Base-by-base conservation (phyloP, 2,329 filamentous ascomycete species). In the Fusarium globosum region DNA sequence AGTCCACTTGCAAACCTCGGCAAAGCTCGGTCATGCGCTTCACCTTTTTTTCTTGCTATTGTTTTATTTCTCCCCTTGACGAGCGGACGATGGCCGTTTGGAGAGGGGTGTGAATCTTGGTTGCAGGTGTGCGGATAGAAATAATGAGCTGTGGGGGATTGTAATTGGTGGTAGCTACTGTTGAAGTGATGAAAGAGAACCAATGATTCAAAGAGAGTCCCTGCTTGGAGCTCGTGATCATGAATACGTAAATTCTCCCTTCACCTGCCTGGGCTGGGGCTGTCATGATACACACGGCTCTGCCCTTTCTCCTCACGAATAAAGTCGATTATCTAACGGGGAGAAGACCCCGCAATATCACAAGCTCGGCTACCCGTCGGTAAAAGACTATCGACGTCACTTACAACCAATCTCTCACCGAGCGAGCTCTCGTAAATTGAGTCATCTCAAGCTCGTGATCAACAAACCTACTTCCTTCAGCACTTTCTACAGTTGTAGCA, bases 361-460 rank as follows among this genome's bases (percentile, higher is more conserved):
- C 86, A 88, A 88, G 86, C 86, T 88, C 86, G 86, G 86, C 83
- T 85, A 79, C 76, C 79, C 69, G 81, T 88, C 86, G 86, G 86
- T 80, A 85, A 86, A 81, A 63, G 57, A 18, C 7, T 30, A 72
- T 61, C 70, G 73, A 80, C 76, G 77, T 79, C 76, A 79, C 77
- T 70, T 14, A 30, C 4, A 41, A 16, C 15, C 51, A 55, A 33
- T 53, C 46, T 39, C 56, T 56, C 62, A 71, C 66, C 71, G 67
- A 68, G 65, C 69, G 60, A 13, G 26, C 48, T 35, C 57, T 26
- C 10, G 13, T 12, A 15, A 26, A 61, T 53, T 38, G 68, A 61
- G 57, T 64, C 65, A 70, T 46, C 61, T 21, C 16, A 30, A 41
- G 51, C 68, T 62, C 43, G 39, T 67, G 65, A 71, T 69, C 67